Base-by-base conservation (phyloP, 2,329 filamentous ascomycete genomes). In the Metarhizium anisopliae region DNA sequence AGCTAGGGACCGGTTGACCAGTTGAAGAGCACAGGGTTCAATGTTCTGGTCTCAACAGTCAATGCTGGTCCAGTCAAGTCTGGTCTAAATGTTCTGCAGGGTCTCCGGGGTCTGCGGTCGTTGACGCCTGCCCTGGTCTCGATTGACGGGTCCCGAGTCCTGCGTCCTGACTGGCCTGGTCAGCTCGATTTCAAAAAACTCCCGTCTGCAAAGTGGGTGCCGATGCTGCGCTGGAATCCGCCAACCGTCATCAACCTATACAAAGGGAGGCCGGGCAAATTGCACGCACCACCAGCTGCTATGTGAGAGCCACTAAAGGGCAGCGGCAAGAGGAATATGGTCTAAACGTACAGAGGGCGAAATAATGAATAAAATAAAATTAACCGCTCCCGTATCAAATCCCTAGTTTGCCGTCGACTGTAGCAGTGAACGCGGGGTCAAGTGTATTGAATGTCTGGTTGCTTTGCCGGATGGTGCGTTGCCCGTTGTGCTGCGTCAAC, bases 201-300 rank as follows among this genome's bases (percentile, higher is more conserved):
- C 50, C 20, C 18, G 53, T 40, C 38, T 47, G 40, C 5, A 36
- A 36, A 36, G 35, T 36, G 35, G 35, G 13, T 8, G 35, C 35
- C 8, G 35, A 8, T 8, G 38, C 38, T 32, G 13, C 32, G 43
- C 53, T 52, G 54, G 50, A 47, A 55, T 55, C 38, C 53, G 43
- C 14, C 53, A 50, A 36, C 38, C 11, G 40, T 16, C 42, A 53
- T 10, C 32, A 53, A 30, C 29, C 11, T 52, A 53, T 53, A 53
- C 18, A 36, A 53, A 47, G 51, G 51, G 51, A 45, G 29, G 51
- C 16, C 25, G 51, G 51, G 51, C 14, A 53, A 53, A 53, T 45
- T 53, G 51, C 40, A 29, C 13, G 16, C 25, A 45, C 51, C 40
- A 35, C 16, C 20, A 36, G 36, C 29, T 25, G 45, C 45, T 49